These are phyloP conservation scores for Apiotrichum montevideense DNA, from an alignment of 1,284 basidiomycete species.

Conservation along the genomic window DNA sequence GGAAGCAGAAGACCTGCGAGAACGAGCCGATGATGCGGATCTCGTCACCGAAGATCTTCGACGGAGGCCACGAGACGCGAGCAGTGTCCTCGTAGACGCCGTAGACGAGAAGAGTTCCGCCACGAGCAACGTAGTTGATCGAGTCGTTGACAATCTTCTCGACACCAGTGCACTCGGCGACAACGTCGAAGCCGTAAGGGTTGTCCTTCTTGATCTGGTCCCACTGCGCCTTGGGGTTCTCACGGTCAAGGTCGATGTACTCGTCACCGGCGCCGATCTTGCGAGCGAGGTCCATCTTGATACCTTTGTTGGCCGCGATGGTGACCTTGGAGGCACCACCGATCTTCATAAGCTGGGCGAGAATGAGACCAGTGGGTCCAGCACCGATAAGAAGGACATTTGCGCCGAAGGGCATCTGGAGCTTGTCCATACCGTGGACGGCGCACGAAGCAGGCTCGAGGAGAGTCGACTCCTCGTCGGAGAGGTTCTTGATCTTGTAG, in stretches of 20 bases:
- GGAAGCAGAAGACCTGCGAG: constrained; percentile 78
- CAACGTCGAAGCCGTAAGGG: constrained; percentile 80
- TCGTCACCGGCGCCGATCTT: constrained; percentile 68
- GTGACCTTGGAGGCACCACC: constrained; percentile 70
- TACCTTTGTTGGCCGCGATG: constrained; percentile 74
- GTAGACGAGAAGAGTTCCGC: constrained; percentile 49
- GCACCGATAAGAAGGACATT: constrained; percentile 64
- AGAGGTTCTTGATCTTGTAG: constrained; percentile 75
- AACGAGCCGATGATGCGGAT: constrained; percentile 80
- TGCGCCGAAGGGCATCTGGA: constrained; percentile 68
- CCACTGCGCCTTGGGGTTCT: constrained; percentile 72
- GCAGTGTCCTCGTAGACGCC: constrained; percentile 64
- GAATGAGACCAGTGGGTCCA: constrained; percentile 68
- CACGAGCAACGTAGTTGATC: constrained; percentile 73
- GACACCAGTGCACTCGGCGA: constrained; percentile 79
- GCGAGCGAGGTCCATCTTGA: constrained; percentile 76
- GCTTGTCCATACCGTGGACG: constrained; percentile 78
- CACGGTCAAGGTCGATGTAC: constrained; percentile 73
- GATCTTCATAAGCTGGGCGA: constrained; percentile 75
- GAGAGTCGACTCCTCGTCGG: constrained; percentile 82
- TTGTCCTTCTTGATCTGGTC: constrained; percentile 66
- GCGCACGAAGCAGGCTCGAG: constrained; percentile 85
- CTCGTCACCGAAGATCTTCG: constrained; percentile 79
- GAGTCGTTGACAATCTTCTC: constrained; percentile 71
- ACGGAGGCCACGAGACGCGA: constrained; percentile 71